A percentile compares a stretch with the other conserved stretches of the same genome.
Conservation (phyloP, 176 grass and related monocot genomes). For the Leersia perrieri region DNA sequence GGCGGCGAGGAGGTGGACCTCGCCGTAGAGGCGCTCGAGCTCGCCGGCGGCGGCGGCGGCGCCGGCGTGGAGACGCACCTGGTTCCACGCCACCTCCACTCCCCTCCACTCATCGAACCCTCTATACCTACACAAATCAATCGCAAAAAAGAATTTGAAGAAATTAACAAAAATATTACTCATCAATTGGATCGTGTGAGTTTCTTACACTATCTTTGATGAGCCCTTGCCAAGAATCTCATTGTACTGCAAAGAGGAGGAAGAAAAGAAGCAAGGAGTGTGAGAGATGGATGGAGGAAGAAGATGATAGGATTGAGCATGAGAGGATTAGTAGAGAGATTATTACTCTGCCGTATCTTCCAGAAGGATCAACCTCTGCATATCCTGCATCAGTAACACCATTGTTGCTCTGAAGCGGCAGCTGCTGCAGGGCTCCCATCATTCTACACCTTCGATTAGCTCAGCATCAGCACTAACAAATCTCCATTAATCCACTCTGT, state of each 20-base stretch:
- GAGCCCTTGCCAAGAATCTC: conserved; percentile 78
- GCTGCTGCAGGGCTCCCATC: conserved; percentile 19
- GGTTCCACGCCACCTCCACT: conserved; percentile 77
- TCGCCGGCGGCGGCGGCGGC: too few species aligned
- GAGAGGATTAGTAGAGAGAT: not conserved
- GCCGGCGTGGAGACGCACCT: conserved; percentile 49
- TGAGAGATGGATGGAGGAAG: not conserved
- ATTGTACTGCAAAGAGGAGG: conserved; percentile 38
- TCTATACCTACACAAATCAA: conserved; percentile 40
- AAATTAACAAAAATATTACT: too few species aligned
- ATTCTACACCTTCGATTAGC: not conserved
- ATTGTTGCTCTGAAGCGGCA: conserved; percentile 15
- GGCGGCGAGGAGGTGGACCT: conserved; percentile 69
- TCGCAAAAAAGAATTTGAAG: not conserved
- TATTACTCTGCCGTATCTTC: conserved; percentile 60
- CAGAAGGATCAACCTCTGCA: conserved; percentile 50
- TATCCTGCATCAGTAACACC: not conserved
- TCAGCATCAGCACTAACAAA: not conserved
- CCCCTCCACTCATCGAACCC: conserved; percentile 67
- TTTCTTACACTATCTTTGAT: conserved; percentile 66
- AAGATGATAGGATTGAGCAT: not conserved
- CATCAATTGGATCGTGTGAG: not conserved
- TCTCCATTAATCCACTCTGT: not conserved
- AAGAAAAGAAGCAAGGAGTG: not conserved
- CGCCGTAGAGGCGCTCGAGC: conserved; percentile 61